Conservation (phyloP, 768 basidiomycete genomes). For the Rhizopogon vulgaris region DNA sequence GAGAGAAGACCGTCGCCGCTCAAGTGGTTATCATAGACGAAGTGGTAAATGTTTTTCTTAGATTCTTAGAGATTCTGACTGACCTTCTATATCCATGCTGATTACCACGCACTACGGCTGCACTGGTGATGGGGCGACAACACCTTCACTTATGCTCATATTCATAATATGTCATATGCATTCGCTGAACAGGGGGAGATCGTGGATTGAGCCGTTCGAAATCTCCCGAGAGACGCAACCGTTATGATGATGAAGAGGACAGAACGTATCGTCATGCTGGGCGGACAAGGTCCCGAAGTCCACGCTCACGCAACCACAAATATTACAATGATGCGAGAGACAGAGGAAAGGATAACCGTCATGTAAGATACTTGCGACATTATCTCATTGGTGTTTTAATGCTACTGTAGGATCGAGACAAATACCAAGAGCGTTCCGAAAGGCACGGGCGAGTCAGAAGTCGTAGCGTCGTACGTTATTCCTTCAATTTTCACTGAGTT, state of each 20-base stretch:
- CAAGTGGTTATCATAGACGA: conserved; percentile 7
- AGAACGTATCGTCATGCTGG: conserved; percentile 3
- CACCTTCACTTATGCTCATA: not conserved
- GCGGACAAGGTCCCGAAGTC: conserved; percentile 21
- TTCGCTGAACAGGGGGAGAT: conserved; percentile 10
- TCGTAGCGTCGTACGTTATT: conserved; percentile 25
- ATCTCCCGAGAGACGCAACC: conserved; percentile 14
- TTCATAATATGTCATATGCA: not conserved
- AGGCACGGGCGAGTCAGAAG: conserved; percentile 10
- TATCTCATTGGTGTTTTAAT: not conserved
- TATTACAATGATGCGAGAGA: not conserved
- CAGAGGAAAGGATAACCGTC: conserved; percentile 4
- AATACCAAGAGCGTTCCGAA: not conserved
- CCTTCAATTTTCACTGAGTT: not conserved
- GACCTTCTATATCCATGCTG: conserved; percentile 18
- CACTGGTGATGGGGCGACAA: conserved; percentile 14
- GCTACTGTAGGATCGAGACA: conserved; percentile 5
- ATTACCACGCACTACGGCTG: conserved; percentile 13
- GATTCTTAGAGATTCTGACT: conserved; percentile 9
- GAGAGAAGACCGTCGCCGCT: not conserved
- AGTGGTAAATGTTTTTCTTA: conserved; percentile 18
- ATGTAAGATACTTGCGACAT: not conserved
- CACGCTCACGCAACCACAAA: conserved; percentile 5
- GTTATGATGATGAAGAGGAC: conserved; percentile 8
- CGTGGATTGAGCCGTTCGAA: conserved; percentile 18